Conservation (phyloP, 768 basidiomycete genomes). For the Amanita inopinata region DNA sequence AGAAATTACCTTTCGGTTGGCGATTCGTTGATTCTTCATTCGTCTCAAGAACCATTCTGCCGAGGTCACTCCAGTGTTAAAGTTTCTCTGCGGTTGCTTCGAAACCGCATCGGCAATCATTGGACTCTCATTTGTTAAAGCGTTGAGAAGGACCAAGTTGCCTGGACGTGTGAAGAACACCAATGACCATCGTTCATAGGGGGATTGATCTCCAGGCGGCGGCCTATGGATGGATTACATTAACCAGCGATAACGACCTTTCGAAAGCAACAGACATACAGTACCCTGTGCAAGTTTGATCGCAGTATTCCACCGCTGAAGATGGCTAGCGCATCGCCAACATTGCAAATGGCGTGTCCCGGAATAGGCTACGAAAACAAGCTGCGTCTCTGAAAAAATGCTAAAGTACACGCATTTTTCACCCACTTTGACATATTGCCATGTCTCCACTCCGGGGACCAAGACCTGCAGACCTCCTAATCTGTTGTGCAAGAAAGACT, state of each 20-base stretch:
- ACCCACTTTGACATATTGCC: slow-evolving; percentile 61
- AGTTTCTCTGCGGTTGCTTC: slow-evolving; percentile 14
- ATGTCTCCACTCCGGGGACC: slow-evolving; percentile 46
- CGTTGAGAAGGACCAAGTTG: slow-evolving; percentile 33
- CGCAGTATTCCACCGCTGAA: slow-evolving; percentile 57
- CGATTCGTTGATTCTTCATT: slow-evolving; percentile 13
- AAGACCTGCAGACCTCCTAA: slow-evolving; percentile 66
- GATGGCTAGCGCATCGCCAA: slow-evolving; percentile 52
- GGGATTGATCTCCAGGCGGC: slow-evolving; percentile 41
- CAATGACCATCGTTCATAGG: slow-evolving; percentile 44
- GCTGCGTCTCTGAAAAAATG: not conserved
- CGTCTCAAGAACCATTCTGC: slow-evolving; percentile 21
- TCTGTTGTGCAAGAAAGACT: slow-evolving; percentile 63
- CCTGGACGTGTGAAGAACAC: slow-evolving; percentile 54
- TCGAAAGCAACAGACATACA: slow-evolving; percentile 27
- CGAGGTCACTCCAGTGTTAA: slow-evolving; percentile 18
- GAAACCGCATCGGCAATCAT: slow-evolving; percentile 34
- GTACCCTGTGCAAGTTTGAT: slow-evolving; percentile 56
- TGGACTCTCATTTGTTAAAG: slow-evolving; percentile 34
- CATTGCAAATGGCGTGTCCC: slow-evolving; percentile 48
- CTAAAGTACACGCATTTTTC: too few relatives aligned
- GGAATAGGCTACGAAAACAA: slow-evolving; percentile 43
- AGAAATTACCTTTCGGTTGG: slow-evolving; percentile 14
- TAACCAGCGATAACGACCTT: not conserved
- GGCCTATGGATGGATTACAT: slow-evolving; percentile 17